Evolutionary conservation across 352 stramenopile genomes (phyloP), one percentile per base, ranked within the genome.

Genomic region (Phytophthora hibernalis): DNA sequence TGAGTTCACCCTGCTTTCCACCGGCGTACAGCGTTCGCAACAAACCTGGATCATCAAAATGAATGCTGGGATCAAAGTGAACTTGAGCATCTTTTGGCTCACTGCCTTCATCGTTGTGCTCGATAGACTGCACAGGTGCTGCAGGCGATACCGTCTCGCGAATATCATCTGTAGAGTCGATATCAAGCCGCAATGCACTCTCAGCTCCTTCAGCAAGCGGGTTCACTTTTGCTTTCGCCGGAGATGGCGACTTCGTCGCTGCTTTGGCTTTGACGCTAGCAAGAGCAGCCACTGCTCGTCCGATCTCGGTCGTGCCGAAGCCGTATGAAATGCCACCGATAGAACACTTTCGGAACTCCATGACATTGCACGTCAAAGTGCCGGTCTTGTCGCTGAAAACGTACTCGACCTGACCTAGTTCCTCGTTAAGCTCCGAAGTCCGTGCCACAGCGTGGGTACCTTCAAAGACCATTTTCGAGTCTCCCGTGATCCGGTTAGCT

Each of bases 331-430:
- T 57, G 16, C 93, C 92, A 51, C 74, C 85, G 48, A 98, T 92
- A 2, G 82, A 91, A 61, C 93, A 97, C 63, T 96, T 96, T 44
- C 93, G 88, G 65, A 98, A 98, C 68, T 98, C 86, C 97, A 99
- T 99, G 18, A 99, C 79, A 80, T 99, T 99, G 74, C 94, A 96
- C 18, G 98, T 99, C 20, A 99, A 82, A 30, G 98, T 99, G 13
- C 98, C 98, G 2, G 98, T 99, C 70, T 99, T 99, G 75, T 99
- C 98, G 26, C 87, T 98, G 76, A 99, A 99, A n/a, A 99, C 93
- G 69, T 99, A 98, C 61, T 98, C 82, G 40, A 99, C 87, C 81
- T 98, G 90, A 0, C 96, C 97, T 16, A 98, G 76, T 50, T 98
- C 90, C 43, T 96, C 92, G 49, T 97, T 97, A n/a, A 98, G 79